Evolutionary conservation across 306 rosid genomes (phyloP).

Genomic region (Rubus idaeus): DNA sequence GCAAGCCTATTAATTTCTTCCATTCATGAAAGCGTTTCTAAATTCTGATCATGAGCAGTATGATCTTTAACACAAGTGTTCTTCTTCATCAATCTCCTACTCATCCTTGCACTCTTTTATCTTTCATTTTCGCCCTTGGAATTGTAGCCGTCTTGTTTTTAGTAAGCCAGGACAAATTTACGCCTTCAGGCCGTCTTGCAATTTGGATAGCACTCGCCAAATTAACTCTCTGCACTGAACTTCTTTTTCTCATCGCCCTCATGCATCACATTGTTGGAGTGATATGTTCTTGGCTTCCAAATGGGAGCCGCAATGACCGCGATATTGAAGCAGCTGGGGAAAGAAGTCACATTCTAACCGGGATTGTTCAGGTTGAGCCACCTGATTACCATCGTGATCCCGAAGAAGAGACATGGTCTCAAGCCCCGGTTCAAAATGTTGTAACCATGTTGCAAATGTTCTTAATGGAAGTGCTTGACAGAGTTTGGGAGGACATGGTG

Average conservation of each 20-base stretch:
- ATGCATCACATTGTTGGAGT: slow-evolving; percentile 10
- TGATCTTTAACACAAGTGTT: neutral
- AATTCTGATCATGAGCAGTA: slow-evolving; percentile 12
- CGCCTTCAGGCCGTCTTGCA: slow-evolving; percentile 4
- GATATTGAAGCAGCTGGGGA: neutral
- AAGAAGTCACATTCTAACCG: neutral
- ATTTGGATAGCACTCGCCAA: slow-evolving; percentile 13
- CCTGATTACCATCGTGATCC: neutral
- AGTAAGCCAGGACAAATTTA: slow-evolving; percentile 6
- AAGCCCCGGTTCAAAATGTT: neutral
- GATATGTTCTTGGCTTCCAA: slow-evolving; percentile 12
- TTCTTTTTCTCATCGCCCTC: slow-evolving; percentile 7
- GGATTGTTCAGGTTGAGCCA: neutral
- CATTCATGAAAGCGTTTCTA: neutral
- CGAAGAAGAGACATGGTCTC: neutral
- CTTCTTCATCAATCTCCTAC: neutral
- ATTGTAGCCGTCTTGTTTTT: neutral
- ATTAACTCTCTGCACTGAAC: neutral
- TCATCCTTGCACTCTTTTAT: neutral
- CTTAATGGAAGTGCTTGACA: slow-evolving; percentile 16
- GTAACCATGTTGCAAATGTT: slow-evolving; percentile 11
- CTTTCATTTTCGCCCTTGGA: slow-evolving; percentile 13
- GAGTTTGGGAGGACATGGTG: slow-evolving; percentile 21
- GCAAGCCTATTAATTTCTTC: neutral
- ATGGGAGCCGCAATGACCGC: neutral